A percentile compares a stretch with the other conserved stretches of the same genome.
Conservation (phyloP, 768 basidiomycete species). For the Heimioporus sp. region DNA sequence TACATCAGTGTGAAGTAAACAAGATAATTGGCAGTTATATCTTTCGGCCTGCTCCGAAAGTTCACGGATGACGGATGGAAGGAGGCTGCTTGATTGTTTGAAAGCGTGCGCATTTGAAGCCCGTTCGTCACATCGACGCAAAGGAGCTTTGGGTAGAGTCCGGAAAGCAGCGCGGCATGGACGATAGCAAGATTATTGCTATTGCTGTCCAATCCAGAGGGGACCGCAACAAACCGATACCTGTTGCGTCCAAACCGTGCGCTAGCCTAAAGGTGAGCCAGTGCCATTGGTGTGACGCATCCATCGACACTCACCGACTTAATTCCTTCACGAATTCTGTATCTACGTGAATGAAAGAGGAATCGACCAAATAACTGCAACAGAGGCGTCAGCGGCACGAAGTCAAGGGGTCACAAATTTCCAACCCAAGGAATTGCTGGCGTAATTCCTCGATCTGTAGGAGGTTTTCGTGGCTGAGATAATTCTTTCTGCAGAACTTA, state of each 20-base stretch:
- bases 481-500: slow-evolving; percentile 79
- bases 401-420: background rate
- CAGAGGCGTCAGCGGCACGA: slow-evolving; percentile 1
- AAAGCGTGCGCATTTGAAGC: slow-evolving; percentile 67
- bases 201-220: slow-evolving; percentile 67
- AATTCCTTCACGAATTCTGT: slow-evolving; percentile 65
- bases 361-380: slow-evolving; percentile 81
- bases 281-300: background rate
- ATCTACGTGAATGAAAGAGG: slow-evolving; percentile 75
- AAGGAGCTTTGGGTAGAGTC: slow-evolving; percentile 90
- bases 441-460: slow-evolving; percentile 96
- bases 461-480: slow-evolving; percentile 87
- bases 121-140: slow-evolving; percentile 57
- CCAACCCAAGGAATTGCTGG: slow-evolving; percentile 79
- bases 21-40: slow-evolving; percentile 74
- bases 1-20: slow-evolving; percentile 89
- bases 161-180: slow-evolving; percentile 80
- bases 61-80: slow-evolving; percentile 96
- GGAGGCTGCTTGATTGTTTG: slow-evolving; percentile 72
- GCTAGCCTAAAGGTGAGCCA: slow-evolving; percentile 36
- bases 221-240: slow-evolving; percentile 74
- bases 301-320: slow-evolving; percentile 44
- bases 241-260: slow-evolving; percentile 72
- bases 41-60: slow-evolving; percentile 61
- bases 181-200: slow-evolving; percentile 63